Evolutionary conservation across 352 stramenopile species (phyloP).

Genomic region (Stephanocyclus meneghinianus): DNA sequence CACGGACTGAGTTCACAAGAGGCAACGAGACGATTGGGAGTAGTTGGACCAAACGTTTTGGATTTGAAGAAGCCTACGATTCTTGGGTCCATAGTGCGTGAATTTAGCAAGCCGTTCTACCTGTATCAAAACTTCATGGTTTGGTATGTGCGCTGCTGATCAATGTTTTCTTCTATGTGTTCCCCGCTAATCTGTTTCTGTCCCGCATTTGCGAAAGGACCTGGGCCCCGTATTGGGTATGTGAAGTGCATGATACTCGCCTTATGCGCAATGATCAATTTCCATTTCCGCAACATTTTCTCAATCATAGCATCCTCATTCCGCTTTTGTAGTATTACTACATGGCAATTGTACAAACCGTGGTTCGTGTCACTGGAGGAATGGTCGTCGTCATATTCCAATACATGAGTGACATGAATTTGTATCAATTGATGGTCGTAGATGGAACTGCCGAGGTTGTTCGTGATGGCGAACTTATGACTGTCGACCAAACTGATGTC

Average conservation of each 20-base stretch:
- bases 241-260: not conserved
- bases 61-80: slow-evolving; percentile 57
- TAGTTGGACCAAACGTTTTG: slow-evolving; percentile 59
- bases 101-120: slow-evolving; percentile 71
- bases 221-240: slow-evolving; percentile 31
- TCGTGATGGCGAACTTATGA: slow-evolving; percentile 38
- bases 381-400: slow-evolving; percentile 50
- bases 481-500: slow-evolving; percentile 39
- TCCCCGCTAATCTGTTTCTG: not conserved
- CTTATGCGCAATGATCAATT: not conserved
- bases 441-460: slow-evolving; percentile 49
- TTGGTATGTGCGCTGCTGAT: slow-evolving; percentile 63
- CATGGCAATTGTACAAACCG: slow-evolving; percentile 53
- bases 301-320: not conserved
- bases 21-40: slow-evolving; percentile 13
- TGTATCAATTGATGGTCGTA: slow-evolving; percentile 52
- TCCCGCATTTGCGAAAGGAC: not conserved
- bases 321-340: slow-evolving; percentile 53
- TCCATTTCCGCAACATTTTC: not conserved
- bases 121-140: slow-evolving; percentile 75
- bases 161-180: not conserved
- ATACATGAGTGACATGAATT: slow-evolving; percentile 53
- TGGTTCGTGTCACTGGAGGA: slow-evolving; percentile 46
- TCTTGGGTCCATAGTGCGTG: slow-evolving; percentile 37
- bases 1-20: slow-evolving; percentile 25